These are phyloP conservation scores for Moesziomyces sp. DNA, from an alignment of 1,284 basidiomycete species.

Conservation along the genomic window DNA sequence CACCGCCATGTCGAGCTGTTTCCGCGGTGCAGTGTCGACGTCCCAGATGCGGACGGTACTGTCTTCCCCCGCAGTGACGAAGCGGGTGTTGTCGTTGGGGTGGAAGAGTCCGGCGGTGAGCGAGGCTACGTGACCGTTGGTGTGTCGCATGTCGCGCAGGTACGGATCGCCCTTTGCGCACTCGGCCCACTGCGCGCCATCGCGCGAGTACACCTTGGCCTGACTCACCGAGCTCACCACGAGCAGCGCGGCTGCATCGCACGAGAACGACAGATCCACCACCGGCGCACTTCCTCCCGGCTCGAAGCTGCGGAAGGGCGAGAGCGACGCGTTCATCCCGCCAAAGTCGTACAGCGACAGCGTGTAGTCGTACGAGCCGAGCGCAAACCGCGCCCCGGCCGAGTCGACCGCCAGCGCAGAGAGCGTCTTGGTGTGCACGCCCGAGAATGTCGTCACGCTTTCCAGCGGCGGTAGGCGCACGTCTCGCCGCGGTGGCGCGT, in stretches of 20 bases:
- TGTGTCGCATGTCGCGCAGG: conserved; percentile 97
- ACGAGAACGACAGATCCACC: conserved; percentile 53
- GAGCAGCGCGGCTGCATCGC: conserved; percentile 28
- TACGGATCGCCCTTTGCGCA: conserved; percentile 94
- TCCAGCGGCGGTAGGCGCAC: conserved; percentile 18
- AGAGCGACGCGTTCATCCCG: conserved; percentile 86
- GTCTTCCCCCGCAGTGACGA: conserved; percentile 93
- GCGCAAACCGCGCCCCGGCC: conserved; percentile 87
- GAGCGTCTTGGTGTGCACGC: conserved; percentile 91
- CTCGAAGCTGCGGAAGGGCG: conserved; percentile 96
- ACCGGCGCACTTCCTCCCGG: conserved; percentile 83
- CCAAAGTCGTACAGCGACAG: conserved; percentile 99
- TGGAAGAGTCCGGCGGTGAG: conserved; percentile 90
- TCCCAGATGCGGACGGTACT: conserved; percentile 98
- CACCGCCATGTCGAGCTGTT: conserved; percentile 89
- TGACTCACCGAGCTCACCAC: conserved; percentile 84
- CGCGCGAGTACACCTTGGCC: conserved; percentile 81
- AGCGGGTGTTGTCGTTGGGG: conserved; percentile 81
- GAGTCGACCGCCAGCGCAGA: conserved; percentile 91
- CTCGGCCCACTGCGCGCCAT: conserved; percentile 49
- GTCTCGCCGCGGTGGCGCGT: background rate
- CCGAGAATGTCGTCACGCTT: conserved; percentile 72
- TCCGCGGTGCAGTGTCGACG: conserved; percentile 77
- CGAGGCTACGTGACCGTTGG: conserved; percentile 92
- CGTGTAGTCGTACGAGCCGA: conserved; percentile 95